These are phyloP conservation scores for Phialophora macrospora DNA, from an alignment of 2,329 filamentous ascomycete species.

Conservation along the genomic window DNA sequence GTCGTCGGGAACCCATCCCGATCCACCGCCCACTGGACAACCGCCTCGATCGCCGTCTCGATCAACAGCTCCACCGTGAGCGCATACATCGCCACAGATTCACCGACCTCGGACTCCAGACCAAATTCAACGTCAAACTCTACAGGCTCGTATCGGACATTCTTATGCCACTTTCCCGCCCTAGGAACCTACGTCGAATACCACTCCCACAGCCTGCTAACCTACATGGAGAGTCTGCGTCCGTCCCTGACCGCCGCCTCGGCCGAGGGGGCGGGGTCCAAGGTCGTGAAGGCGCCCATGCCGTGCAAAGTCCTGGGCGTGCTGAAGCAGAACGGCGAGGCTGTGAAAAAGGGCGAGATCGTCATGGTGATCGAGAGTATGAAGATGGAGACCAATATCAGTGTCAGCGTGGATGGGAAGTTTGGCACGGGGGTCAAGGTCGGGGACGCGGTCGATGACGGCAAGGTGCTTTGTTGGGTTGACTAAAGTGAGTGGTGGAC, in stretches of 20 bases:
- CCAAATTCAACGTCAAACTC: neutral
- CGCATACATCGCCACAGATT: slow-evolving; percentile 35
- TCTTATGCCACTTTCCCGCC: slow-evolving; percentile 42
- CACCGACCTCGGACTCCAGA: neutral
- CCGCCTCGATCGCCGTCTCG: slow-evolving; percentile 31
- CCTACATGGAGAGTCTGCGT: slow-evolving; percentile 41
- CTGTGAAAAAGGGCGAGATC: slow-evolving; percentile 43
- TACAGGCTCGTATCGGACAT: slow-evolving; percentile 21
- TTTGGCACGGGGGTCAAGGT: slow-evolving; percentile 41
- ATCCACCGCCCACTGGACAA: slow-evolving; percentile 18
- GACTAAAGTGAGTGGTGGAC: slow-evolving; percentile 6
- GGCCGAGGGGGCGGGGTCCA: slow-evolving; percentile 24
- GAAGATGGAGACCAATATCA: slow-evolving; percentile 51
- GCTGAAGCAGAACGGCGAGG: slow-evolving; percentile 43
- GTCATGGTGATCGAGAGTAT: slow-evolving; percentile 51
- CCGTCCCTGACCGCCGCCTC: slow-evolving; percentile 26
- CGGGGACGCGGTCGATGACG: slow-evolving; percentile 46
- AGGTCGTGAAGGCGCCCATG: slow-evolving; percentile 43
- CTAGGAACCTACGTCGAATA: slow-evolving; percentile 43
- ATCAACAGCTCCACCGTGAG: slow-evolving; percentile 38
- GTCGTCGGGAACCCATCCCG: slow-evolving; percentile 23
- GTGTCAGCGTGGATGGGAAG: slow-evolving; percentile 39
- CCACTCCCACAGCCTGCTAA: slow-evolving; percentile 41
- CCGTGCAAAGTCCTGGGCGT: slow-evolving; percentile 46
- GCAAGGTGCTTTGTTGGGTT: slow-evolving; percentile 42